These are phyloP conservation scores for Aquilaria yunnanensis DNA, from an alignment of 345 rosid genomes.

Conservation along the genomic window DNA sequence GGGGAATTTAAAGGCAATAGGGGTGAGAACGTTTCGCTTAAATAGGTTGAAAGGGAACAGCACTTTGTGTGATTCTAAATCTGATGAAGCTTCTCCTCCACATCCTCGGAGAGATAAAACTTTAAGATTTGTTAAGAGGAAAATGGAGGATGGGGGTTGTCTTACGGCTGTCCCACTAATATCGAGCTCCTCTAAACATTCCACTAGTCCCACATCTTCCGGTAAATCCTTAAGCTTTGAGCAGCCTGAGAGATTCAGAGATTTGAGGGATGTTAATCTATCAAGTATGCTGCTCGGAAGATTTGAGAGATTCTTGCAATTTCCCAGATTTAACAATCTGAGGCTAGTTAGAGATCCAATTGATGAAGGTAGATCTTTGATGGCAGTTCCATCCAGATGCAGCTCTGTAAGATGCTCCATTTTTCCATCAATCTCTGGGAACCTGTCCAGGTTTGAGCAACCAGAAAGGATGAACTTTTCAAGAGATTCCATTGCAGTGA, in stretches of 20 bases:
- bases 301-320: conserved; percentile 14
- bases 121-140: conserved; percentile 17
- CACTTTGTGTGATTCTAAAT: too few relatives aligned
- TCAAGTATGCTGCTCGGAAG: conserved; percentile 17
- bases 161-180: conserved; percentile 9
- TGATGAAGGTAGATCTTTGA: conserved; percentile 20
- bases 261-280: conserved; percentile 22
- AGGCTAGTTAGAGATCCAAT: conserved; percentile 18
- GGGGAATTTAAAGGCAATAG: conserved; percentile 9
- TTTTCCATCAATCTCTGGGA: conserved; percentile 19
- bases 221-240: conserved; percentile 21
- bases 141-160: background rate
- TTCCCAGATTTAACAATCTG: conserved; percentile 17
- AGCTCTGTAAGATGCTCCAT: conserved; percentile 22
- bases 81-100: too few relatives aligned
- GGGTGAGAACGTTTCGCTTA: background rate
- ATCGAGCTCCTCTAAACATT: conserved; percentile 22
- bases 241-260: conserved; percentile 23
- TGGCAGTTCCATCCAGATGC: conserved; percentile 21
- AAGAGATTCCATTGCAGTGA: conserved; percentile 22
- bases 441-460: conserved; percentile 25
- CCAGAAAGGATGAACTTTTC: conserved; percentile 8
- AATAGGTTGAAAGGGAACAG: background rate
- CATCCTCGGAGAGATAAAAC: conserved; percentile 9
- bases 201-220: conserved; percentile 15